Base-by-base conservation (phyloP, 2,329 filamentous ascomycete species). In the Trichoderma atrobrunneum region DNA sequence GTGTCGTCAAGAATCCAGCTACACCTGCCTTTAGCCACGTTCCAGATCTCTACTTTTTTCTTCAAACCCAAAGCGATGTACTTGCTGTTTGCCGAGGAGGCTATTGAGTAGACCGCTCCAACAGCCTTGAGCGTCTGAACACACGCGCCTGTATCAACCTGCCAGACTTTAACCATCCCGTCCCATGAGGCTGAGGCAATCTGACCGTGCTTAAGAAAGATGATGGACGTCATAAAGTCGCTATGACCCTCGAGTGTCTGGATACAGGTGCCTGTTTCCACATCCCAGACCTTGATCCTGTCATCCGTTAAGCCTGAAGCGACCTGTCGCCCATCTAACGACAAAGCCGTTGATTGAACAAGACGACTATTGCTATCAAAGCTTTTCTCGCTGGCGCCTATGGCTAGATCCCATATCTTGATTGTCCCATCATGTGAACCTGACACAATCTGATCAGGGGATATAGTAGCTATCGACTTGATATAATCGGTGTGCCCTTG, bases 41-140 rank as follows among this genome's bases (percentile, higher is more conserved):
- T 26, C 73, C 62, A 74, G 30, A 74, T 30, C 6, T 48, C 36
- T 12, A 73, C 28, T 14, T 7, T 68, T 24, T 62, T 24, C 3
- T 2, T 2, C 2, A 57, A 72, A 12, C 28, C 21, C n/a, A 65
- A 69, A 5, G 57, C 57, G 24, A 72, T 14, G 10, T 16, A 16
- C 18, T 24, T 32, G 18, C 24, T 24, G 34, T 70, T 16, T 48
- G 43, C 8, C 26, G 51, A 72, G 71, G 69, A 51, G 8, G 34
- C 48, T 5, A 72, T 32, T 21, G 57, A 71, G 1, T 3, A 3
- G n/a, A 74, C 16, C 16, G 39, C 39, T 12, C 3, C 1, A 2
- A 5, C 0, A 5, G 61, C 43, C 18, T 72, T 11, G 26, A 74
- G 57, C 14, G 36, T 54, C 43, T 64, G 34, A 10, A 73, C 5